A percentile compares a stretch with the other conserved stretches of the same genome.
Evolutionary conservation across 306 rosid species (phyloP).

Genomic region (Casuarina cunninghamiana): DNA sequence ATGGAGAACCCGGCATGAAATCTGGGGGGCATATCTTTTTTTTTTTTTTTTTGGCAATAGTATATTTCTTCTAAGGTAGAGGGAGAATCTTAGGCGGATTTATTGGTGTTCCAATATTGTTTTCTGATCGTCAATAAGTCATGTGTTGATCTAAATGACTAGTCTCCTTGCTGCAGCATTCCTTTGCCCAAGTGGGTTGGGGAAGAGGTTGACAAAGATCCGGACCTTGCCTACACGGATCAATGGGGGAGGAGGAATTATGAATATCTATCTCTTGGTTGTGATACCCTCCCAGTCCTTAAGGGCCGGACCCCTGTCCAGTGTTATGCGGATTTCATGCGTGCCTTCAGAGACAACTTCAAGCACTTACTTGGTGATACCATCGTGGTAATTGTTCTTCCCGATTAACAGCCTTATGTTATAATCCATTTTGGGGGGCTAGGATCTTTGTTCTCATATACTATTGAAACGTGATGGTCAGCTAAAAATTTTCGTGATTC

Average conservation of each 20-base stretch:
- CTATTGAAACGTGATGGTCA: neutral
- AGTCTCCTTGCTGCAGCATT: conserved; percentile 49
- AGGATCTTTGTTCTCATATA: too few relatives aligned
- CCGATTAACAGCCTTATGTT: neutral
- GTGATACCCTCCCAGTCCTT: conserved; percentile 80
- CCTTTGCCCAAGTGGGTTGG: conserved; percentile 91
- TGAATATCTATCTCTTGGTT: conserved; percentile 85
- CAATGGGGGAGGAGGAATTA: conserved; percentile 94
- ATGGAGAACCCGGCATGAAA: too few relatives aligned
- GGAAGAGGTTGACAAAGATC: conserved; percentile 76
- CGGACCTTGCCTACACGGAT: conserved; percentile 87
- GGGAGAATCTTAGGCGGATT: neutral
- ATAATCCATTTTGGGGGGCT: neutral
- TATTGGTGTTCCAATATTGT: neutral
- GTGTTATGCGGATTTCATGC: conserved; percentile 93
- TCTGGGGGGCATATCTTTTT: too few relatives aligned
- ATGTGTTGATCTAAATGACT: neutral
- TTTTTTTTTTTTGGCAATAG: too few relatives aligned
- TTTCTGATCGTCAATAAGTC: neutral
- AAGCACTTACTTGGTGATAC: conserved; percentile 84
- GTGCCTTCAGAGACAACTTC: conserved; percentile 79
- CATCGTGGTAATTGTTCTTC: conserved; percentile 59
- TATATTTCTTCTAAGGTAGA: too few relatives aligned
- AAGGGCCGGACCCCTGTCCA: conserved; percentile 93
- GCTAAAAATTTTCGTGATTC: conserved; percentile 10